These are phyloP conservation scores for Salix dunnii DNA, from an alignment of 345 rosid genomes.

Conservation along the genomic window DNA sequence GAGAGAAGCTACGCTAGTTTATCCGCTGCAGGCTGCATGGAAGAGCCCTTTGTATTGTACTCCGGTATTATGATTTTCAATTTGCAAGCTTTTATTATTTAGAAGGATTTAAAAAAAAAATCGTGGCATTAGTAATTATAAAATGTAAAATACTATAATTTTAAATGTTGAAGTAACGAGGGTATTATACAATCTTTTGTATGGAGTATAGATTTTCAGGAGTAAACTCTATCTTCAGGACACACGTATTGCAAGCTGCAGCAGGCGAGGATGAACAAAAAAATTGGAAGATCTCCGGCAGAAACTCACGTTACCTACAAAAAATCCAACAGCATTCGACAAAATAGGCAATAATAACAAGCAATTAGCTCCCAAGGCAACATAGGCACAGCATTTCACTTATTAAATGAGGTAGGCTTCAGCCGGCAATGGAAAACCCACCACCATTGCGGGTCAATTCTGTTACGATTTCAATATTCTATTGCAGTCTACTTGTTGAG, in stretches of 20 bases:
- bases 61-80: too few relatives aligned
- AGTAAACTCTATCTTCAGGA: background rate
- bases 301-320: background rate
- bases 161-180: too few relatives aligned
- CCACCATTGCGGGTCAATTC: background rate
- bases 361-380: background rate
- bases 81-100: too few relatives aligned
- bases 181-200: too few relatives aligned
- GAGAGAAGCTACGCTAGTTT: too few relatives aligned
- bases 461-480: background rate
- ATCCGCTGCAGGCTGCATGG: too few relatives aligned
- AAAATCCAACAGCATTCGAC: background rate
- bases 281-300: background rate
- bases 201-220: background rate
- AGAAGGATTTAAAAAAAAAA: too few relatives aligned
- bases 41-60: too few relatives aligned
- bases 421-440: conserved; percentile 19
- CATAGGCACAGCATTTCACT: background rate
- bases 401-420: too few relatives aligned
- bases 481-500: background rate
- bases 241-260: background rate
- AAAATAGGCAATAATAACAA: background rate
- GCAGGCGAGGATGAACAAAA: background rate
- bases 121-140: too few relatives aligned
- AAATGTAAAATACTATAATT: too few relatives aligned